Percentiles rank a stretch among this genome's conserved stretches.
Conservation (phyloP, 169 alveolate genomes). For the Cryptosporidium sp. region DNA sequence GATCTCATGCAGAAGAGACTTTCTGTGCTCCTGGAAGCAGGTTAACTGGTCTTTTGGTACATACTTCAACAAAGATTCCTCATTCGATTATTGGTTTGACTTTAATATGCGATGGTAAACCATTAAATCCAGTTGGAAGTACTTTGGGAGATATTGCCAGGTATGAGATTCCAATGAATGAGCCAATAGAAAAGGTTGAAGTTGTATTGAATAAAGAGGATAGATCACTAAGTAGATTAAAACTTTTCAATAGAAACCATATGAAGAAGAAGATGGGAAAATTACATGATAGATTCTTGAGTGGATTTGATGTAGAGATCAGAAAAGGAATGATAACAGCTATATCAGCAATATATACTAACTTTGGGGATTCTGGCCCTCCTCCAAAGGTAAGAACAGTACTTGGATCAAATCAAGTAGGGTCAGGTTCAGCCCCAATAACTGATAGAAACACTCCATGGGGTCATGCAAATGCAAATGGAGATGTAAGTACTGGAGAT, state of each 20-base stretch:
- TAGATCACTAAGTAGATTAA: constrained; percentile 49
- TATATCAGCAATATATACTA: constrained; percentile 62
- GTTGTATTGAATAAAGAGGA: constrained; percentile 54
- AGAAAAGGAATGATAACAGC: constrained; percentile 45
- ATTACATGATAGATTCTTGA: constrained; percentile 42
- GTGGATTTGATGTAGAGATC: constrained; percentile 72
- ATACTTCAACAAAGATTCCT: constrained; percentile 28
- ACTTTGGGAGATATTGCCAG: constrained; percentile 67
- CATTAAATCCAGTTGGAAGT: constrained; percentile 68
- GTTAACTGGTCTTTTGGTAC: constrained; percentile 51
- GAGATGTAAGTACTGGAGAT: constrained; percentile 52
- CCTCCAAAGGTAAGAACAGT: constrained; percentile 60
- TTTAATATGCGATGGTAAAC: constrained; percentile 62
- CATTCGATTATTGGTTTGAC: constrained; percentile 64
- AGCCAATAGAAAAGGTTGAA: constrained; percentile 70
- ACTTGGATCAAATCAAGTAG: constrained; percentile 37
- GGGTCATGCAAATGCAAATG: constrained; percentile 75
- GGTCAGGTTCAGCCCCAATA: constrained; percentile 63
- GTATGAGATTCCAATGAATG: constrained; percentile 67
- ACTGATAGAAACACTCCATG: constrained; percentile 76
- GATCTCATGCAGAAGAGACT: constrained; percentile 57
- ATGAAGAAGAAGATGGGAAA: constrained; percentile 66
- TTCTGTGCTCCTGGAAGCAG: constrained; percentile 71
- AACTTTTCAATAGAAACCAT: constrained; percentile 44
- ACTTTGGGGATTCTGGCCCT: constrained; percentile 73